phyloP scores from a whole-genome alignment of 495 filamentous ascomycete genomes.

The Talaromyces thailandensis region DNA sequence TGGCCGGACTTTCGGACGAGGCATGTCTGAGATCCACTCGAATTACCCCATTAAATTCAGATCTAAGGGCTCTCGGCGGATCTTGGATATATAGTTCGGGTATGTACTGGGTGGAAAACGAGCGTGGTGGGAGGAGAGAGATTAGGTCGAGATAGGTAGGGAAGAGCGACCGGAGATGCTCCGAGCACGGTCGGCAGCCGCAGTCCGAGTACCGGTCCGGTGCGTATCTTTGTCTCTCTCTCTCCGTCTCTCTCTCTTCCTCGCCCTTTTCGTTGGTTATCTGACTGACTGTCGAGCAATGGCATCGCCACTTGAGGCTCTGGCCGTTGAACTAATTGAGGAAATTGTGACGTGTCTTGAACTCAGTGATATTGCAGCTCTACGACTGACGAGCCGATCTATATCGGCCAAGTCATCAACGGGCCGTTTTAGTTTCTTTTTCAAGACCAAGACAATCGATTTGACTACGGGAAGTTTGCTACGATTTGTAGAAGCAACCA shows the following conservation, averaged over 20 bases:
- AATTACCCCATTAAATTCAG: neutral
- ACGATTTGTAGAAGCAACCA: neutral
- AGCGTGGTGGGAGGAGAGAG: neutral
- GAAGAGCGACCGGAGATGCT: too few species aligned
- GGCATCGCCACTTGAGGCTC: neutral
- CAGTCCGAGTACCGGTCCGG: neutral
- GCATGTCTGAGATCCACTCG: neutral
- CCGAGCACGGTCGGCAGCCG: neutral
- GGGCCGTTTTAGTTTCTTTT: neutral
- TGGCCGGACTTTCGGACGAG: conserved; percentile 3
- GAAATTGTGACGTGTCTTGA: neutral
- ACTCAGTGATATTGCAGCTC: neutral
- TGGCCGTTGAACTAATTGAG: neutral
- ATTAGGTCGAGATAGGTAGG: neutral
- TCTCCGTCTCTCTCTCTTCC: neutral
- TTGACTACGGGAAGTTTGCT: neutral
- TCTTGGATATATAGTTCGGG: neutral
- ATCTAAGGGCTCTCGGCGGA: neutral
- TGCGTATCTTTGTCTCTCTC: neutral
- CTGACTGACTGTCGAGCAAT: neutral
- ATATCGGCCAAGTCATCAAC: neutral
- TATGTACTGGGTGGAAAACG: neutral
- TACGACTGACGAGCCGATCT: neutral
- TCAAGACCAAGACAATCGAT: neutral
- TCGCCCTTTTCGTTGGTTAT: neutral